phyloP scores from a whole-genome alignment of 257 asterid genomes.

The Ligustrum vulgare region DNA sequence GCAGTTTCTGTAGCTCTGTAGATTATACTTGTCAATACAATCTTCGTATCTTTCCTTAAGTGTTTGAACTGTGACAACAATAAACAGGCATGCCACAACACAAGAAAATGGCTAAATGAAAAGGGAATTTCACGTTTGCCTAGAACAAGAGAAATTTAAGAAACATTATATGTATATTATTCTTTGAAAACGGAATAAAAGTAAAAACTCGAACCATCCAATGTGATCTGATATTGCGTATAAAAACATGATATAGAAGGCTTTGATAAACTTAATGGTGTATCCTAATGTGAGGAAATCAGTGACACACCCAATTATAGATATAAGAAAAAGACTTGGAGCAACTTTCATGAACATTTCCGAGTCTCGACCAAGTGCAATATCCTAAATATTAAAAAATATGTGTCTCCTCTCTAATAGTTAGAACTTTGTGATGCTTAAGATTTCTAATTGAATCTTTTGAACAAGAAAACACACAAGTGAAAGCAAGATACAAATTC shows the following conservation, averaged over 20 bases:
- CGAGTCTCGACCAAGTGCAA: slow-evolving; percentile 72
- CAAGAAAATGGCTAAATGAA: not conserved
- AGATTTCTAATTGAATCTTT: no score
- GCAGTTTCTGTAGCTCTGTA: slow-evolving; percentile 40
- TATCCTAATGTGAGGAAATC: slow-evolving; percentile 63
- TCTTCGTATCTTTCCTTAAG: slow-evolving; percentile 68
- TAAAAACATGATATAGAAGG: not conserved
- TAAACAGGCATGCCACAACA: slow-evolving; percentile 52
- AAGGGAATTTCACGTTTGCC: not conserved
- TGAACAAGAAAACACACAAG: no score
- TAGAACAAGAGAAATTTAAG: not conserved
- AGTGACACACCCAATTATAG: slow-evolving; percentile 50
- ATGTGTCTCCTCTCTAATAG: not conserved
- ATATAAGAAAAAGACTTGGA: slow-evolving; percentile 37
- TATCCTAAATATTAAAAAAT: slow-evolving; percentile 23
- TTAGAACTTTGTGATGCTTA: not conserved
- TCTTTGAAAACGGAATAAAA: no score
- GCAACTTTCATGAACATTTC: slow-evolving; percentile 55
- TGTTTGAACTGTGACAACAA: slow-evolving; percentile 69
- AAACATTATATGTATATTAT: not conserved
- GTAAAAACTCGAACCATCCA: no score
- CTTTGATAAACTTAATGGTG: slow-evolving; percentile 44
- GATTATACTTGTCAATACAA: slow-evolving; percentile 35
- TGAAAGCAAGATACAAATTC: no score
- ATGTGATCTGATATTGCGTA: not conserved